Percentiles rank a stretch among this genome's conserved stretches.
These are phyloP conservation scores for Pythium scleroteichum DNA, from an alignment of 352 stramenopile species.

Conservation along the genomic window DNA sequence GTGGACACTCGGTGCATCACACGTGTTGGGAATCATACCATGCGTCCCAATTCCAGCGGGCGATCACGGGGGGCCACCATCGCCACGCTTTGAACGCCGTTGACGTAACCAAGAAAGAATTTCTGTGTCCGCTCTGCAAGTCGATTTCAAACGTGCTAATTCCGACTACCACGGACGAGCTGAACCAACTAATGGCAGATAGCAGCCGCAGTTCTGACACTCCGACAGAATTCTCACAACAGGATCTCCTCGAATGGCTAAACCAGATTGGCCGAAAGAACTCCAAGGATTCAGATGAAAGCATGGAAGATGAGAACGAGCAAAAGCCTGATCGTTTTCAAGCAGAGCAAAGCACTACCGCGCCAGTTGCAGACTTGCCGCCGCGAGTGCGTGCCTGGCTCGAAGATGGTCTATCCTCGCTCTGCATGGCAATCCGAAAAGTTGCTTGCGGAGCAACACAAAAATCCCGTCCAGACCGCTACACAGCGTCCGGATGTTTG, in stretches of 20 bases:
- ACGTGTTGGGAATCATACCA: conserved; percentile 95
- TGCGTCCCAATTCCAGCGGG: conserved; percentile 92
- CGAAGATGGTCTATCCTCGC: conserved; percentile 62
- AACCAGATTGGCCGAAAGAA: conserved; percentile 23
- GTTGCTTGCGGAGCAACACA: conserved; percentile 82
- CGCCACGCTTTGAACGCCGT: conserved; percentile 92
- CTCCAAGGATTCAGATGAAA: conserved; percentile 14
- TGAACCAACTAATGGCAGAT: conserved; percentile 37
- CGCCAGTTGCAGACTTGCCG: conserved; percentile 7
- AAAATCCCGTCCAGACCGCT: conserved; percentile 80
- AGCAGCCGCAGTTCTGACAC: not conserved
- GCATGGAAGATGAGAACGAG: conserved; percentile 23
- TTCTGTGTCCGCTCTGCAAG: conserved; percentile 97
- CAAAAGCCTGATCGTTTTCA: conserved; percentile 16
- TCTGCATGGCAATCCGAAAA: conserved; percentile 87
- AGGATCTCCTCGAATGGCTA: conserved; percentile 53
- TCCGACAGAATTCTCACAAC: not conserved
- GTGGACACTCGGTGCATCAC: conserved; percentile 95
- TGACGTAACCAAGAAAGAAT: conserved; percentile 96
- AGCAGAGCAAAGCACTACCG: not conserved
- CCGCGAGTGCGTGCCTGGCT: conserved; percentile 54
- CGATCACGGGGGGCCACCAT: conserved; percentile 92
- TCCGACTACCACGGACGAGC: conserved; percentile 69
- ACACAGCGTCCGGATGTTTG: conserved; percentile 72
- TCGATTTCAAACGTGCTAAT: conserved; percentile 97